Percentiles rank a stretch among this genome's conserved stretches.
Conservation (phyloP, 192 early-diverging fungal genomes). For the Oehlia diaphana region DNA sequence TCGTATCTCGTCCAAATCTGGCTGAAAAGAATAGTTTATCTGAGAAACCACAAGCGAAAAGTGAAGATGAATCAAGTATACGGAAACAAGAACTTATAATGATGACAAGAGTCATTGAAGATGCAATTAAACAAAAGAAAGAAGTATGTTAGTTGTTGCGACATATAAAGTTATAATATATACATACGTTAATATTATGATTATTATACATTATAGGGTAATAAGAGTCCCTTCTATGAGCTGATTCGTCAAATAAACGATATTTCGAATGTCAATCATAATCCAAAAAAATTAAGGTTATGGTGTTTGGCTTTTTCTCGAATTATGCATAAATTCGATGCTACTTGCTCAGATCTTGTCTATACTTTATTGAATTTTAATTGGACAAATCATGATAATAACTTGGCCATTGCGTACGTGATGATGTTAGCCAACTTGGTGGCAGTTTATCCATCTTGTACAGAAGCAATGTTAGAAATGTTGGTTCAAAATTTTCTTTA, state of each 20-base stretch:
- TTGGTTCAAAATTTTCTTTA: not conserved
- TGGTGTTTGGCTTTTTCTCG: slow-evolving; percentile 6
- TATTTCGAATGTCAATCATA: not conserved
- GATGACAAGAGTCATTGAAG: not conserved
- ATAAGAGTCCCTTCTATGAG: not conserved
- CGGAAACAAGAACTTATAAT: not conserved
- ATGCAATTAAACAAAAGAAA: not conserved
- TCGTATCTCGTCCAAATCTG: not conserved
- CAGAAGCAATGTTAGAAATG: not conserved
- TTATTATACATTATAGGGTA: not conserved
- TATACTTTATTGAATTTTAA: slow-evolving; percentile 1
- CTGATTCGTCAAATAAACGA: not conserved
- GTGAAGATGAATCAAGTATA: not conserved
- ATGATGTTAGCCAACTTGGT: slow-evolving; percentile 1
- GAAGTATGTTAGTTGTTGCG: not conserved
- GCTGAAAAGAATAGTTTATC: not conserved
- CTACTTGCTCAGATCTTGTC: not conserved
- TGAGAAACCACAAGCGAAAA: not conserved
- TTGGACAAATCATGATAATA: slow-evolving; percentile 12
- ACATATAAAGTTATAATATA: no score
- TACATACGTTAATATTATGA: not conserved
- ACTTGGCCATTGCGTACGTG: slow-evolving; percentile 7
- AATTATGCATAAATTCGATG: not conserved
- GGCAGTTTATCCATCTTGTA: not conserved
- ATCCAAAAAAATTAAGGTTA: not conserved